Conservation (phyloP, 202 grass and related monocot genomes). For the Panicum virgatum region DNA sequence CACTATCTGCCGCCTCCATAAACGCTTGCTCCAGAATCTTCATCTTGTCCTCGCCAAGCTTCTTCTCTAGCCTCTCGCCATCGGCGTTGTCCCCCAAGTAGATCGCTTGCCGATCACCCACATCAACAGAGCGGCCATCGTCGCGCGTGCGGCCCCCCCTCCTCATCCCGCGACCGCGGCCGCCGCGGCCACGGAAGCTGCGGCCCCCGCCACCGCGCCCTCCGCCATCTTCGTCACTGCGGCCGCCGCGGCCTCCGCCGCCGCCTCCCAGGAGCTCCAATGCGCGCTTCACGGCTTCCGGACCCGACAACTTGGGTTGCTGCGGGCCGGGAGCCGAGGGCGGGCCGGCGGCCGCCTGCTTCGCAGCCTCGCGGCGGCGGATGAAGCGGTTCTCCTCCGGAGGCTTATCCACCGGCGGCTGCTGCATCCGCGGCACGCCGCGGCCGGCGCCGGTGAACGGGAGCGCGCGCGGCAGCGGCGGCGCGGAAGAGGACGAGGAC, state of each 20-base stretch:
- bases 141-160: background rate
- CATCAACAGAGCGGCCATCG: background rate
- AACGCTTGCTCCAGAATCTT: constrained; percentile 48
- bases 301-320: constrained; percentile 31
- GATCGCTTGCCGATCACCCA: background rate
- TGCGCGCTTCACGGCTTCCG: constrained; percentile 67
- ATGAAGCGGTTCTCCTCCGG: constrained; percentile 71
- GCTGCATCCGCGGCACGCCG: constrained; percentile 34
- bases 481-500: background rate
- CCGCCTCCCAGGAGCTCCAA: constrained; percentile 59
- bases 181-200: constrained; percentile 11
- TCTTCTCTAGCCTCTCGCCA: constrained; percentile 61
- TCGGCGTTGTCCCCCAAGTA: constrained; percentile 56
- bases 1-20: constrained; percentile 39
- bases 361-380: constrained; percentile 30
- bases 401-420: background rate
- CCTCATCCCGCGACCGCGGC: background rate
- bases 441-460: constrained; percentile 56
- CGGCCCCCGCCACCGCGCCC: constrained; percentile 37
- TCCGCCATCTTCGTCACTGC: background rate
- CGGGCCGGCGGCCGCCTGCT: background rate
- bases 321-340: background rate
- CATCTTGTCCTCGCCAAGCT: constrained; percentile 59
- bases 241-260: background rate
- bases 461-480: background rate